Evolutionary conservation across 352 stramenopile genomes (phyloP).

Genomic region (Bremia lactucae): DNA sequence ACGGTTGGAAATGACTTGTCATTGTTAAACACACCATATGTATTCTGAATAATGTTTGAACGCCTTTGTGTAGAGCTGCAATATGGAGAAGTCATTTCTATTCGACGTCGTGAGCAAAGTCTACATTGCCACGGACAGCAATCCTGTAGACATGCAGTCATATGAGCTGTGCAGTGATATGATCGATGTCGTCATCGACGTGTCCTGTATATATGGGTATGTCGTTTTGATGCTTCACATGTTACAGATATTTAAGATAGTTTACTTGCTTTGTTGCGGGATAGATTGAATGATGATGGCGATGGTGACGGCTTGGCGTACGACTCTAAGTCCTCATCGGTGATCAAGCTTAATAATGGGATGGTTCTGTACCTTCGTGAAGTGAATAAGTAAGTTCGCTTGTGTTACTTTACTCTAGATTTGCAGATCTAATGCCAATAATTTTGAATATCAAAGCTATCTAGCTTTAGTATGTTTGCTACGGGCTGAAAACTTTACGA

Average conservation of each 20-base stretch:
- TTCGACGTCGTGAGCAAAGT: constrained; percentile 99
- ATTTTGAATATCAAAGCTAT: constrained; percentile 46
- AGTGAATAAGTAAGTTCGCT: constrained; percentile 76
- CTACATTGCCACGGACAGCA: constrained; percentile 97
- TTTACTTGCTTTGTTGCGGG: not conserved
- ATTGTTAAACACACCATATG: too few relatives aligned
- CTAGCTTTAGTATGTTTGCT: constrained; percentile 97
- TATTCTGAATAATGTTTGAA: too few relatives aligned
- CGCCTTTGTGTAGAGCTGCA: constrained; percentile 78
- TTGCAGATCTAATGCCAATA: not conserved
- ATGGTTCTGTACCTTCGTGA: constrained; percentile 93
- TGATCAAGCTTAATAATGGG: constrained; percentile 96
- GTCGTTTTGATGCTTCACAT: not conserved
- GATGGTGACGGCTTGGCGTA: constrained; percentile 91
- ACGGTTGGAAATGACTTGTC: constrained; percentile 29
- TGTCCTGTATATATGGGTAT: constrained; percentile 97
- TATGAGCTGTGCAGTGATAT: constrained; percentile 99
- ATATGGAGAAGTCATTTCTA: constrained; percentile 98
- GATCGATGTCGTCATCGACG: constrained; percentile 99
- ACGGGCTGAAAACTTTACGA: constrained; percentile 93
- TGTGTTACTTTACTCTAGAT: not conserved
- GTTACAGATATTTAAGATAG: too few relatives aligned
- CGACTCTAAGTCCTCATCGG: constrained; percentile 92
- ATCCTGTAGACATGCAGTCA: constrained; percentile 95
- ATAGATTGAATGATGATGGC: constrained; percentile 82